Percentiles rank a stretch among this genome's conserved stretches.
phyloP scores from a whole-genome alignment of 805 yeast genomes.

The Grigorovia transvaalensis region DNA sequence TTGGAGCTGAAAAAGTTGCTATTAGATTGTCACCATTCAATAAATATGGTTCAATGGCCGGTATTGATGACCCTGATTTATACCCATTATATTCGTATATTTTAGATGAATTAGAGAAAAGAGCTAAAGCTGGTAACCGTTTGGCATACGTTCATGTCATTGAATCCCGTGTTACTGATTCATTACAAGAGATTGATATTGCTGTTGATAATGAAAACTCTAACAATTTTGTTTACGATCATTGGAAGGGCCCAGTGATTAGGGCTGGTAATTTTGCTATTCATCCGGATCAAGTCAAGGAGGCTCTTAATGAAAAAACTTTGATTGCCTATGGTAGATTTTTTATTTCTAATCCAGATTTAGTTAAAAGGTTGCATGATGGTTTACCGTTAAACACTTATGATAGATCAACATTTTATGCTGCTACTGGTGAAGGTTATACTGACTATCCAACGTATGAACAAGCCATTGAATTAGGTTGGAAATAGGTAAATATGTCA shows the following conservation, averaged over 20 bases:
- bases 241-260: constrained; percentile 38
- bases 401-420: constrained; percentile 41
- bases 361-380: constrained; percentile 34
- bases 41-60: constrained; percentile 30
- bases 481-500: neutral
- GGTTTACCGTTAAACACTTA: constrained; percentile 34
- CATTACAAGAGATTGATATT: constrained; percentile 19
- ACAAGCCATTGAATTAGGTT: constrained; percentile 17
- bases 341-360: constrained; percentile 47
- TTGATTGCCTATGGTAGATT: constrained; percentile 36
- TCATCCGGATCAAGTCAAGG: constrained; percentile 20
- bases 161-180: constrained; percentile 35
- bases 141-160: constrained; percentile 36
- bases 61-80: constrained; percentile 24
- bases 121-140: constrained; percentile 27
- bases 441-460: constrained; percentile 32
- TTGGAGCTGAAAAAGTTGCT: constrained; percentile 42
- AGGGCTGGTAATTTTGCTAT: constrained; percentile 32
- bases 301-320: constrained; percentile 35
- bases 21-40: constrained; percentile 41
- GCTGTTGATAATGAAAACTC: constrained; percentile 19
- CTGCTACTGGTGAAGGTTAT: constrained; percentile 31
- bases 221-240: constrained; percentile 32
- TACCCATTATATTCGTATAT: constrained; percentile 32
- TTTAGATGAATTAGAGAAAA: constrained; percentile 30